Evolutionary conservation across 768 basidiomycete genomes (phyloP), one percentile per base, ranked within the genome.

Genomic region (Candolleomyces aberdarensis): DNA sequence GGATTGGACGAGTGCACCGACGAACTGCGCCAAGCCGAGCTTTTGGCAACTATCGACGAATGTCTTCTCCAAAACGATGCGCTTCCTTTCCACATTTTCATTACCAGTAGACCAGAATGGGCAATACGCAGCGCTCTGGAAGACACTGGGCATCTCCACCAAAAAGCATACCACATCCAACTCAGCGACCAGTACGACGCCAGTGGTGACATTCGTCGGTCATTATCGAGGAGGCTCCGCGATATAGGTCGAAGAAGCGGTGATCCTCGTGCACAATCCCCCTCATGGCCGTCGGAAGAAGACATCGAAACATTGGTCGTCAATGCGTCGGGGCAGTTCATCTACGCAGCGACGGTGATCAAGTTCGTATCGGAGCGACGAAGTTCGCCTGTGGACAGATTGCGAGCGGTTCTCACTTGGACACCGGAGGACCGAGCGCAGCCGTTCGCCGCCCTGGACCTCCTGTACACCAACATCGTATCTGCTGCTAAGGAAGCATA

Each of bases 1-100:
- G 63, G 63, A 3, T 40, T 56, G 13, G 64, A 67, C 47, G 64
- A 67, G 20, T 67, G 64, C 46, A 22, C 17, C 3, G 64, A 57
- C 3, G 50, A 55, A 13, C 48, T 13, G 14, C 48, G 26, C 2
- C 9, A 10, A 29, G 44, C 11, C n/a, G n/a, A n/a, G n/a, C n/a
- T n/a, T n/a, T n/a, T n/a, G n/a, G n/a, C n/a, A n/a, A n/a, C n/a
- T n/a, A 31, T 48, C 15, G 36, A 48, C 19, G 29, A 58, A 8
- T 22, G 43, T 15, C n/a, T 56, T 14, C 14, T 49, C n/a, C 8
- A n/a, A 6, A 43, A 31, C 3, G n/a, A 26, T 2, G 44, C 14
- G 15, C 44, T 46, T 19, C 46, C 57, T 29, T 58, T 48, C 46
- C 47, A 17, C 7, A 29, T 58, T 13, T 5, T 49, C 15, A 3